Evolutionary conservation across 2,329 filamentous ascomycete genomes (phyloP).

Genomic region (Colletotrichum sp.): DNA sequence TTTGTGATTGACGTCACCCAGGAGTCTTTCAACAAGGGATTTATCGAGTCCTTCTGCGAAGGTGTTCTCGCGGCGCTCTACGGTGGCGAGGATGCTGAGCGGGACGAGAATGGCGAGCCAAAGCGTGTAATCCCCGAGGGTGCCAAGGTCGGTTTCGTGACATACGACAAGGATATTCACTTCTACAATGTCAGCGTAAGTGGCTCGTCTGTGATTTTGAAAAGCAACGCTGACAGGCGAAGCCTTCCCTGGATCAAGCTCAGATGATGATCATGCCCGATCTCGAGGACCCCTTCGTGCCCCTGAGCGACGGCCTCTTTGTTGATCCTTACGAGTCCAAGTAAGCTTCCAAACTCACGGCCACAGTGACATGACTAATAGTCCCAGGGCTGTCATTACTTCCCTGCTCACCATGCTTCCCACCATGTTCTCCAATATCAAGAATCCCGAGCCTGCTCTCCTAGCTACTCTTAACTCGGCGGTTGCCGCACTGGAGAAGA

Average conservation of each 20-base stretch:
- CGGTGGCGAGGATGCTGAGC: constrained; percentile 63
- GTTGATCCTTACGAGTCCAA: constrained; percentile 93
- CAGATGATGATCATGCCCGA: constrained; percentile 99
- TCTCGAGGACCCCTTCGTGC: constrained; percentile 94
- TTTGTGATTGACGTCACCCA: constrained; percentile 95
- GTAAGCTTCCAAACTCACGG: constrained; percentile 39
- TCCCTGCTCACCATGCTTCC: constrained; percentile 86
- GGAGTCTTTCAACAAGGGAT: constrained; percentile 89
- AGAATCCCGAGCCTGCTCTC: constrained; percentile 89
- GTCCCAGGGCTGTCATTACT: constrained; percentile 72
- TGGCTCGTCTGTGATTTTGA: constrained; percentile 23
- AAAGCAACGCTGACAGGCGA: not conserved
- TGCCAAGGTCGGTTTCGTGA: constrained; percentile 91
- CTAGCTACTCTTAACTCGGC: constrained; percentile 85
- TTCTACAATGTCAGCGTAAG: constrained; percentile 93
- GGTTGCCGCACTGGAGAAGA: constrained; percentile 80
- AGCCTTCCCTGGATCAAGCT: constrained; percentile 80
- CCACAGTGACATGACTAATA: constrained; percentile 27
- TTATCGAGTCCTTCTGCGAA: constrained; percentile 87
- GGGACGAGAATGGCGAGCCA: constrained; percentile 57
- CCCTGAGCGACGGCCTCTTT: constrained; percentile 88
- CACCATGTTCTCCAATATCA: constrained; percentile 83
- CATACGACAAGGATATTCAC: constrained; percentile 95
- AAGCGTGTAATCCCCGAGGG: constrained; percentile 73
- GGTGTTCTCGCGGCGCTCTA: constrained; percentile 88